These are phyloP conservation scores for Alloteropsis semialata DNA, from an alignment of 176 grass and related monocot genomes.

Conservation along the genomic window DNA sequence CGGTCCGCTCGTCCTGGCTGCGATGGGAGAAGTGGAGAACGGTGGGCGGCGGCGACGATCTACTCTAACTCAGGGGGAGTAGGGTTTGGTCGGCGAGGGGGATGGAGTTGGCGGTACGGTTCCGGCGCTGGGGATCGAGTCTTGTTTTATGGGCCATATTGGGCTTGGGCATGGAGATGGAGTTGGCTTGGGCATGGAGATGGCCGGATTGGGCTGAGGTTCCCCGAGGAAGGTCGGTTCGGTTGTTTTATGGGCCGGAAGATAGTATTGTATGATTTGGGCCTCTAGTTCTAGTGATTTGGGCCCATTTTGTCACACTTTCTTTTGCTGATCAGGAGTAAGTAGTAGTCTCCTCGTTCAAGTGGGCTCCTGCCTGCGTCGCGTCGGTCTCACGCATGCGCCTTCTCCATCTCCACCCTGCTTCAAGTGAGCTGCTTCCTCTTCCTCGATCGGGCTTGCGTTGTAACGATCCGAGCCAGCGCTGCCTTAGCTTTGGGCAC, in stretches of 20 bases:
- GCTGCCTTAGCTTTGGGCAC: conserved; percentile 32
- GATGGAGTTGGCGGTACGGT: no score
- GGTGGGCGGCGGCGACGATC: not conserved
- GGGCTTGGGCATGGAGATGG: no score
- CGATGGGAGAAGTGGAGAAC: no score
- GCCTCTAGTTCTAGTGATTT: not conserved
- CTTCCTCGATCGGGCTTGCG: conserved; percentile 11
- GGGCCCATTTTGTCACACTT: not conserved
- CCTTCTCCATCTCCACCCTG: no score
- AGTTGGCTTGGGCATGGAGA: no score
- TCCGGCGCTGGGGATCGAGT: not conserved
- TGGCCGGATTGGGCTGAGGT: no score
- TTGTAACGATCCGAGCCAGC: not conserved
- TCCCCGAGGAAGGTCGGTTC: not conserved
- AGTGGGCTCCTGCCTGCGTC: no score
- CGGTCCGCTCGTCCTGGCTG: no score
- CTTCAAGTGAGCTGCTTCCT: conserved; percentile 41
- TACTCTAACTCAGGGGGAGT: not conserved
- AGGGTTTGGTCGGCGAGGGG: not conserved
- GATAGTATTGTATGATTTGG: not conserved
- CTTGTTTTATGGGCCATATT: no score
- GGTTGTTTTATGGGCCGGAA: not conserved
- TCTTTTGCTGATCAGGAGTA: conserved; percentile 2
- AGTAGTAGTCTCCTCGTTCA: no score
- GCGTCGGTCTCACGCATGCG: no score